phyloP scores from a whole-genome alignment of 176 grass and related monocot species.

The Musa beccarii region DNA sequence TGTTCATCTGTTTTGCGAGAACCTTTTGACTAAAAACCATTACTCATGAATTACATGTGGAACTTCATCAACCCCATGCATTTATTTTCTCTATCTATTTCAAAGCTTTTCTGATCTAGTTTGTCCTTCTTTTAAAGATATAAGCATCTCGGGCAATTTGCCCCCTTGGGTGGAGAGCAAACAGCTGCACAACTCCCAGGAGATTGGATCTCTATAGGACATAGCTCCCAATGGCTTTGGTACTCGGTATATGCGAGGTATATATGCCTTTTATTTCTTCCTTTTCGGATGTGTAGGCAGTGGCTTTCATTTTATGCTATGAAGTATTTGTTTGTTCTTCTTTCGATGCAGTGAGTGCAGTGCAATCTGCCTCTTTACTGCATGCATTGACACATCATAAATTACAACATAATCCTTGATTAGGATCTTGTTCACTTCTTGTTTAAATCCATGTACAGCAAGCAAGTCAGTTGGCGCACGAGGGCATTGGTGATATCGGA shows the following conservation, averaged over 20 bases:
- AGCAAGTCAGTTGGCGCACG: conserved; percentile 94
- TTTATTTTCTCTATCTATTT: no score
- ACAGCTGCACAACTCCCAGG: conserved; percentile 82
- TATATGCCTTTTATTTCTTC: conserved; percentile 1
- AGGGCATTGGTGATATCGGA: conserved; percentile 74
- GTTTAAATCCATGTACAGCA: conserved; percentile 34
- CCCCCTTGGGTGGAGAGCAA: conserved; percentile 88
- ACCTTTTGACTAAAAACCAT: background rate
- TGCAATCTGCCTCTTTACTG: no score
- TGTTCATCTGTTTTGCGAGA: background rate
- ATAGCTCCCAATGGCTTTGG: conserved; percentile 93
- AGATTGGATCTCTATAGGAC: conserved; percentile 86
- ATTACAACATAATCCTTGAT: background rate
- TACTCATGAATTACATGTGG: background rate
- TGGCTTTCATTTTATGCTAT: no score
- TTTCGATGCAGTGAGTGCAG: background rate
- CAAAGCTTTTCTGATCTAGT: background rate
- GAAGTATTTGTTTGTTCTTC: background rate
- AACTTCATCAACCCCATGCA: background rate
- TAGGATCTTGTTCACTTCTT: background rate
- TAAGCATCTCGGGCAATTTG: conserved; percentile 89
- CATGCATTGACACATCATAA: no score
- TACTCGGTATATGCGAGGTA: conserved; percentile 98
- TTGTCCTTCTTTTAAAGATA: conserved; percentile 42
- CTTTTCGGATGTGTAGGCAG: no score